Evolutionary conservation across 2,329 filamentous ascomycete species (phyloP), one percentile per base, ranked within the genome.

Genomic region (Diaporthe helianthi): DNA sequence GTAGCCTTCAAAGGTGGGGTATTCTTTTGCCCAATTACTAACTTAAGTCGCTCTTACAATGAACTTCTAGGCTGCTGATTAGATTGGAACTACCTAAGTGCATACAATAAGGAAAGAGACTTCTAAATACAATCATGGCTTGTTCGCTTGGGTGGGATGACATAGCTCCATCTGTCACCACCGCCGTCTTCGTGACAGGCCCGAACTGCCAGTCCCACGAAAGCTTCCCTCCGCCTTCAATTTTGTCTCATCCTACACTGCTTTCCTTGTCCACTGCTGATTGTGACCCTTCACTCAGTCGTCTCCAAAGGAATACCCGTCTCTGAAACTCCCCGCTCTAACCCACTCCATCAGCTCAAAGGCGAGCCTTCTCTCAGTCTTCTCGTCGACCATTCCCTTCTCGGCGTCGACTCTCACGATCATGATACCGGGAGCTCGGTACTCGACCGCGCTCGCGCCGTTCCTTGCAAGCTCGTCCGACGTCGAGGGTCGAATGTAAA

Each of bases 271-370:
- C n/a, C 24, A 13, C 15, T 55, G 38, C 29, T 19, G 46, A 19
- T 55, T 19, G 19, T 54, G 24, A 9, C 36, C n/a, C n/a, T 26
- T 26, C 24, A 29, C 8, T 38, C 44, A 58, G 15, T 46, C 49
- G 46, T 51, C 41, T 19, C 53, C 61, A 47, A 69, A 64, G 5
- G 54, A 17, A 46, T 69, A 75, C 8, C 73, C 75, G 29, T 79
- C 78, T 64, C 76, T 79, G 66, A 83, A 85, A n/a, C 76, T 80
- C 6, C 81, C 83, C 22, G 79, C 81, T 44, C 85, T 79, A 70
- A 93, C 86, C 89, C 92, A 97, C 80, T 98, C 94, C 67, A 92
- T 87, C 72, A 98, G 89, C 82, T 98, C 94, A 80, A 98, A 98
- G 1, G 89, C 91, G 61, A 97, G 82, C 71, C 94, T 84, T 70